phyloP scores from a whole-genome alignment of 78 protist genomes.

The Dictyostelium capitatum region DNA sequence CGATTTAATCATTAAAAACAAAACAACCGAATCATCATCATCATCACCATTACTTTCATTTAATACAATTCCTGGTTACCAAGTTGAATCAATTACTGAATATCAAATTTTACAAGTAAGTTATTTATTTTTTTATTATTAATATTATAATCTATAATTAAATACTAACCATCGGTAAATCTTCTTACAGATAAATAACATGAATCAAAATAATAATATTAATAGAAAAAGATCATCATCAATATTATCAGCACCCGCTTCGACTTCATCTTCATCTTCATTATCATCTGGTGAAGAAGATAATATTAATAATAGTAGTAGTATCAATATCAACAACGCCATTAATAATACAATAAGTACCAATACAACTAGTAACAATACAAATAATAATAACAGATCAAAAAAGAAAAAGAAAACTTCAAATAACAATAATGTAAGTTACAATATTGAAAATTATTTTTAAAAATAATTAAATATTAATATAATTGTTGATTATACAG shows the following conservation, averaged over 20 bases:
- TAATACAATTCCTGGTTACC: not conserved
- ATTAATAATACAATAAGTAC: not conserved
- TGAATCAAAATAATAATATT: not conserved
- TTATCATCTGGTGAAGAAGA: conserved; percentile 3
- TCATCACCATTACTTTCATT: conserved; percentile 6
- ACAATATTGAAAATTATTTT: not conserved
- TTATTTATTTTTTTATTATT: not conserved
- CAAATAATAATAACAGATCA: not conserved
- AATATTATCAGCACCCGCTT: not conserved
- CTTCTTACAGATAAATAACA: not conserved
- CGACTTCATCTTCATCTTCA: not conserved
- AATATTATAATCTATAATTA: not conserved
- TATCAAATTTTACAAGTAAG: conserved; percentile 33
- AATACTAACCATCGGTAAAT: too few relatives aligned
- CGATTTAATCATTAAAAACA: not conserved
- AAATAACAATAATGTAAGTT: not conserved
- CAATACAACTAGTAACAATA: not conserved
- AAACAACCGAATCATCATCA: not conserved
- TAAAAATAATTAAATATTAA: not conserved
- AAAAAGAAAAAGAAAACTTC: conserved; percentile 13
- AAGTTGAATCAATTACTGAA: conserved; percentile 25
- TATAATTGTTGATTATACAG: not conserved
- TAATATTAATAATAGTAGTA: not conserved
- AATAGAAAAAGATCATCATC: not conserved
- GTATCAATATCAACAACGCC: not conserved